Conservation (phyloP, 148 eudicot species). For the Rhododendron vialii region DNA sequence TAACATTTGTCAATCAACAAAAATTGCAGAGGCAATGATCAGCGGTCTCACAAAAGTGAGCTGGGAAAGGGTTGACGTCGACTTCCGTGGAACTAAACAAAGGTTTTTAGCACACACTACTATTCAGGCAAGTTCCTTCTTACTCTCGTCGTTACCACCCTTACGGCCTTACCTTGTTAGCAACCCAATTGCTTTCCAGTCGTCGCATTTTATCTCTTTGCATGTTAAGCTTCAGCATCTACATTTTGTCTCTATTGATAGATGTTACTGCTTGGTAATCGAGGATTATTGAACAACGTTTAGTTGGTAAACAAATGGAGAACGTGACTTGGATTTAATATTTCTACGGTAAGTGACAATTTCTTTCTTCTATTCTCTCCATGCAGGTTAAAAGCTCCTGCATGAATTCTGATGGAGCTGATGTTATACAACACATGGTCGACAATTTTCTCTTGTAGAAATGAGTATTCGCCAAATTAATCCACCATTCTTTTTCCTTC, state of each 20-base stretch:
- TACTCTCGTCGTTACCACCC: neutral
- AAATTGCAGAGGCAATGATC: conserved; percentile 58
- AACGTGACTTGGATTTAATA: neutral
- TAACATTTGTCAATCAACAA: neutral
- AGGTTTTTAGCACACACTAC: conserved; percentile 73
- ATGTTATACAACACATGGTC: conserved; percentile 37
- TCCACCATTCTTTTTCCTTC: neutral
- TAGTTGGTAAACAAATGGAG: neutral
- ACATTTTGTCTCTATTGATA: neutral
- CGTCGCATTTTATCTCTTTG: neutral
- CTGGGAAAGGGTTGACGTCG: conserved; percentile 92
- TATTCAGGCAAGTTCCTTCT: conserved; percentile 60
- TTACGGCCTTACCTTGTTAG: neutral
- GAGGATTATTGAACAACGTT: neutral
- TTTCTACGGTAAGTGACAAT: neutral
- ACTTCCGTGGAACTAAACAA: conserved; percentile 68
- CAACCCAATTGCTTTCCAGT: neutral
- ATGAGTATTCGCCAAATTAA: neutral
- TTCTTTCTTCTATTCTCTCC: neutral
- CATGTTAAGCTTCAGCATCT: neutral
- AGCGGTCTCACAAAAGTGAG: conserved; percentile 54
- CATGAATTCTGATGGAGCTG: conserved; percentile 26
- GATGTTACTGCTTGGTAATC: neutral
- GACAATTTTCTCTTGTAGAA: conserved; percentile 25
- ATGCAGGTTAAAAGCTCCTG: conserved; percentile 27